Evolutionary conservation across 768 basidiomycete genomes (phyloP), one percentile per base, ranked within the genome.

Genomic region (Brasilioporus rufonigricans): DNA sequence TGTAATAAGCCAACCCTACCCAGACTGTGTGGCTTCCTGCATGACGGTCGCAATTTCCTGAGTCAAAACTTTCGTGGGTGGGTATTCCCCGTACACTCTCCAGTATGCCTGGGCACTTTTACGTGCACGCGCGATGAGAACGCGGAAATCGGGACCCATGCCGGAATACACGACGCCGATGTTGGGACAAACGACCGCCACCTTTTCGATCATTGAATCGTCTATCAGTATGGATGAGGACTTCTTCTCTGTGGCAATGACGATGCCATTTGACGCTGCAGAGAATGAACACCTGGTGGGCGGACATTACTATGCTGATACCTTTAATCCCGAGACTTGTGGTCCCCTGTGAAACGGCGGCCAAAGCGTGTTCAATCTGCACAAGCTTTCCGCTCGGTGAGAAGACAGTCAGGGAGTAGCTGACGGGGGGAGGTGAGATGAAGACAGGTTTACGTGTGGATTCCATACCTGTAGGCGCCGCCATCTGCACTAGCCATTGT

Each of bases 161-260:
- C 97, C 97, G 32, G 94, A 96, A 77, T 99, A 99, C 44, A 99
- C 97, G 62, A 99, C 92, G 48, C 97, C 97, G 65, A 99, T 98
- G 74, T 98, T 98, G 33, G 97, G 97, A 73, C 96, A 98, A 60
- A 99, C 87, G 48, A 96, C 82, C 1, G 94, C 92, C 58, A 97
- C 93, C 76, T 97, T 98, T 73, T 99, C 97, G 64, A 99, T 83
- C 80, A 96, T 92, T 29, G 92, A 92, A 73, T 98, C 93, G 77
- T 99, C 97, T 60, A 99, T 91, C 63, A 99, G 83, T 67, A 98
- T 87, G 12, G 97, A 99, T 19, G 96, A 93, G 12, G 94, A 85
- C 78, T 98, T 98, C 87, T 99, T 99, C 78, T 98, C 97, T 7
- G 97, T 98, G 38, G 97, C 96, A 63, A 99, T 93, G 60, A 99